Evolutionary conservation across 2,329 filamentous ascomycete species (phyloP).

Genomic region (Talaromyces pinophilus): DNA sequence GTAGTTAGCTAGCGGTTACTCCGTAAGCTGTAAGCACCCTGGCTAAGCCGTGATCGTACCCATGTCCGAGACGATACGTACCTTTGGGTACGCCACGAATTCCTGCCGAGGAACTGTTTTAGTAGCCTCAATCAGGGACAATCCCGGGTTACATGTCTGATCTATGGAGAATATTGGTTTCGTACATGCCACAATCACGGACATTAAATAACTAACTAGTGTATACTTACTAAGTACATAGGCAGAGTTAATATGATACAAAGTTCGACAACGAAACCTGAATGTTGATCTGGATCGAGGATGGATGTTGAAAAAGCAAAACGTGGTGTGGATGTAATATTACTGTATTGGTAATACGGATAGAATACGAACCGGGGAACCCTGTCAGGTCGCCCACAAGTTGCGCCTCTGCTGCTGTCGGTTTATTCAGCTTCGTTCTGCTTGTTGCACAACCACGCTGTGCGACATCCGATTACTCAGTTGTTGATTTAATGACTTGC

Average conservation of each 20-base stretch:
- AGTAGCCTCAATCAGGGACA: background rate
- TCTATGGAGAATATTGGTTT: background rate
- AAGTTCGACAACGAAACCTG: background rate
- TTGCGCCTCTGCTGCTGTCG: background rate
- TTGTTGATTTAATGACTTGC: background rate
- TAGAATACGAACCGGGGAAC: background rate
- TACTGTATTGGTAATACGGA: background rate
- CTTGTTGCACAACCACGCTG: background rate
- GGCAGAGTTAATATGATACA: background rate
- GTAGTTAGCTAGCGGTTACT: background rate
- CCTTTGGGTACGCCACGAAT: background rate
- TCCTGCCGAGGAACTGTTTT: background rate
- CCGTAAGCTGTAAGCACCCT: background rate
- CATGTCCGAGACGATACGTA: slow-evolving; percentile 2
- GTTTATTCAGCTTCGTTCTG: background rate
- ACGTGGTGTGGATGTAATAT: background rate
- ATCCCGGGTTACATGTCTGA: background rate
- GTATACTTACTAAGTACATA: background rate
- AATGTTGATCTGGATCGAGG: background rate
- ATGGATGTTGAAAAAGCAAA: background rate
- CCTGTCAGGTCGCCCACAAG: background rate
- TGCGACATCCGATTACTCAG: background rate
- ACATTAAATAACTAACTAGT: background rate
- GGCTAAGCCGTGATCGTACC: slow-evolving; percentile 7
- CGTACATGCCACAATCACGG: background rate